phyloP scores from a whole-genome alignment of 257 asterid species.

The Petunia secreta region DNA sequence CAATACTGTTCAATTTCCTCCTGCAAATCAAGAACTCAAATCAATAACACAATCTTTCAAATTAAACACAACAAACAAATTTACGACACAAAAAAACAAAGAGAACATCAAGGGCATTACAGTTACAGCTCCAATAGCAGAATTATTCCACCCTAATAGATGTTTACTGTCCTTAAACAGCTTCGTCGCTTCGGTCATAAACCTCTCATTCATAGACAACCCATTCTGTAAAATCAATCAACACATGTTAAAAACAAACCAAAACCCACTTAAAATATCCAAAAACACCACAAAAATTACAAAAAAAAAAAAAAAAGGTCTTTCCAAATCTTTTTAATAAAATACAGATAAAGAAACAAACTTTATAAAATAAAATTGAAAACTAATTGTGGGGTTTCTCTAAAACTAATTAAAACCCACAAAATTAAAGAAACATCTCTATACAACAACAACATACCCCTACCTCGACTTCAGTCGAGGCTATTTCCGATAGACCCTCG shows the following conservation, averaged over 20 bases:
- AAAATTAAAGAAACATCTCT: background rate
- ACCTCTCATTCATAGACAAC: slow-evolving; percentile 49
- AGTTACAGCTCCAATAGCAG: slow-evolving; percentile 70
- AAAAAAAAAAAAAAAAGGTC: slow-evolving; percentile 1
- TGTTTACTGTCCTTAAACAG: slow-evolving; percentile 69
- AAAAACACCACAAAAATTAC: background rate
- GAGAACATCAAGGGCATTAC: slow-evolving; percentile 42
- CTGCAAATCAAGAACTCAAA: slow-evolving; percentile 45
- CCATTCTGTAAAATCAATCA: slow-evolving; percentile 54
- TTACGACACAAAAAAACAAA: background rate
- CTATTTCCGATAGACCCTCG: too few relatives aligned
- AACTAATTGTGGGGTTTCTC: background rate
- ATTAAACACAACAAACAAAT: slow-evolving; percentile 23
- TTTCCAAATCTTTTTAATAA: background rate
- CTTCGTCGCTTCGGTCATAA: slow-evolving; percentile 56
- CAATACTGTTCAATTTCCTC: slow-evolving; percentile 91
- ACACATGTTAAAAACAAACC: slow-evolving; percentile 8
- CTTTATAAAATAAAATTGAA: background rate
- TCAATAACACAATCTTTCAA: slow-evolving; percentile 21
- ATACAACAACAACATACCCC: background rate
- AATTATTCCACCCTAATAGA: slow-evolving; percentile 52
- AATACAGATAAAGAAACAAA: background rate
- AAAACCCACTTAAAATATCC: background rate
- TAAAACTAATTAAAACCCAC: background rate
- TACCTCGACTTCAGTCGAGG: too few relatives aligned